Evolutionary conservation across 2,329 filamentous ascomycete species (phyloP).

Genomic region (Fusarium sp.): DNA sequence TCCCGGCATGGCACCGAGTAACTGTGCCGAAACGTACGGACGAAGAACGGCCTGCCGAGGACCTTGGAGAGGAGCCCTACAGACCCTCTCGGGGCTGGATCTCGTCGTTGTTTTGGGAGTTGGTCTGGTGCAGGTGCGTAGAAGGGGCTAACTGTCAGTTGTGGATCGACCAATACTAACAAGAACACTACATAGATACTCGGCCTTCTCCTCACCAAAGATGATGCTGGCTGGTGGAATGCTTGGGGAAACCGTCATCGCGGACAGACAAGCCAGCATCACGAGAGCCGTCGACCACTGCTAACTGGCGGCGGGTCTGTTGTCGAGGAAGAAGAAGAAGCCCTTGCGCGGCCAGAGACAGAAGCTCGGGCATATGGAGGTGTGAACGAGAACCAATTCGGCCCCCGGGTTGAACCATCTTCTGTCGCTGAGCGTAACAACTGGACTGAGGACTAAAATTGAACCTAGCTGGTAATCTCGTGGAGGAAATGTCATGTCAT

Average conservation of each 20-base stretch:
- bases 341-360: conserved; percentile 19
- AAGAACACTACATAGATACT: conserved; percentile 46
- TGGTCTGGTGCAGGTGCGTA: conserved; percentile 69
- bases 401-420: conserved; percentile 50
- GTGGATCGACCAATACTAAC: neutral
- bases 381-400: conserved; percentile 30
- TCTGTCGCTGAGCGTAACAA: conserved; percentile 46
- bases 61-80: conserved; percentile 71
- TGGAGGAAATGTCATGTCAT: neutral
- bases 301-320: conserved; percentile 52
- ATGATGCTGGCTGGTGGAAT: conserved; percentile 53
- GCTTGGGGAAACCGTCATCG: conserved; percentile 38
- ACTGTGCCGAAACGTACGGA: conserved; percentile 64
- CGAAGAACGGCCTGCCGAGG: conserved; percentile 64
- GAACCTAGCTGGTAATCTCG: neutral
- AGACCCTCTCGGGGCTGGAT: conserved; percentile 67
- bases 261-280: conserved; percentile 13
- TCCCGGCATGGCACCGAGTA: conserved; percentile 50
- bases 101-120: conserved; percentile 68
- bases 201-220: conserved; percentile 51
- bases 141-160: neutral
- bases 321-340: conserved; percentile 45
- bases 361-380: conserved; percentile 41
- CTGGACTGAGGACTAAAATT: conserved; percentile 41
- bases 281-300: conserved; percentile 47